Percentiles rank a stretch among this genome's conserved stretches.
Conservation (phyloP, 1,284 basidiomycete genomes). For the Melanopsichium pennsylvanicum region DNA sequence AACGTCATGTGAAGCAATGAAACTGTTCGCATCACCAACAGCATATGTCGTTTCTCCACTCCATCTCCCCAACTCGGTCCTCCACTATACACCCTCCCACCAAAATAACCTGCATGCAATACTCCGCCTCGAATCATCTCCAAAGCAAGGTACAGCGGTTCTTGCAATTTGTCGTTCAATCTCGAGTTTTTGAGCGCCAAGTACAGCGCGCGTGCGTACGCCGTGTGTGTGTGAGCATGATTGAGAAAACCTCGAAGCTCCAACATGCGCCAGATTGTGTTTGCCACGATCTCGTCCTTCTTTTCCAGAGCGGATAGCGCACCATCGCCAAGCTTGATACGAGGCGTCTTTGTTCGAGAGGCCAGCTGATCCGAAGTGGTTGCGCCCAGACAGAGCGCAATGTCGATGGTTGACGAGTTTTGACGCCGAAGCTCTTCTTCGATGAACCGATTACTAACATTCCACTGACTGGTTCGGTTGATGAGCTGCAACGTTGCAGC, state of each 20-base stretch:
- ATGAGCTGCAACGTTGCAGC: conserved; percentile 82
- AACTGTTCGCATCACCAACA: conserved; percentile 93
- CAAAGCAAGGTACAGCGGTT: conserved; percentile 88
- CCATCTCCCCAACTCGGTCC: conserved; percentile 85
- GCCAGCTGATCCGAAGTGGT: conserved; percentile 69
- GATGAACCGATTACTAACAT: conserved; percentile 83
- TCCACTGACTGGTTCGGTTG: conserved; percentile 90
- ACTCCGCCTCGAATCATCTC: conserved; percentile 88
- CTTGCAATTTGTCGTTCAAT: conserved; percentile 97
- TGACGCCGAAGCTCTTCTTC: conserved; percentile 95
- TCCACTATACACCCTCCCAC: conserved; percentile 84
- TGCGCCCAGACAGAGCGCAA: conserved; percentile 90
- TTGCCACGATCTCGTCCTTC: conserved; percentile 98
- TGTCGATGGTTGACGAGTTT: conserved; percentile 97
- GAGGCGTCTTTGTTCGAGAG: conserved; percentile 51
- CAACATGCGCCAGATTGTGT: conserved; percentile 97
- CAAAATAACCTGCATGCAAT: conserved; percentile 91
- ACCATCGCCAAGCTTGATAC: conserved; percentile 39
- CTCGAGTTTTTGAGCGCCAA: conserved; percentile 78
- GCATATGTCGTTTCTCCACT: conserved; percentile 76
- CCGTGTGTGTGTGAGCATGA: conserved; percentile 82
- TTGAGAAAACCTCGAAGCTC: conserved; percentile 95
- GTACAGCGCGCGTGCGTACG: conserved; percentile 84
- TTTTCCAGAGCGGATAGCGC: conserved; percentile 75
- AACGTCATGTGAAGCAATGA: conserved; percentile 92